Base-by-base conservation (phyloP, 2,329 filamentous ascomycete species). In the Byssochlamys sp. region DNA sequence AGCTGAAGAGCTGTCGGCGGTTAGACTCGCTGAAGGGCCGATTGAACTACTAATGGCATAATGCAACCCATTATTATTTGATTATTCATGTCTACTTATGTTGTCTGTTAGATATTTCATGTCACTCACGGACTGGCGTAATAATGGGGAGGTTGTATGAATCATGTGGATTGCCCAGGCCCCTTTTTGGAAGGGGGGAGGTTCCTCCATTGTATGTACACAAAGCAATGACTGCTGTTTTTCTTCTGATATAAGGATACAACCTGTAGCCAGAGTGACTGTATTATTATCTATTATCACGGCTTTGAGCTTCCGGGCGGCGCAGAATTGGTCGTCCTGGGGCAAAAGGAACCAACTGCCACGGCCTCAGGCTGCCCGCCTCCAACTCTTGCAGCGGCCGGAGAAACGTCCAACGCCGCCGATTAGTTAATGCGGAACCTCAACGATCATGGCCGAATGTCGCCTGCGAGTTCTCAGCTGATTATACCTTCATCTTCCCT, bases 1-100 rank as follows among this genome's bases (percentile, higher is more conserved):
- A 81, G 52, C 80, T 84, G 77, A 79, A 78, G 69, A 81, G 76
- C 63, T 88, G 85, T 71, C 75, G 75, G 65, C 78, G 77, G 61
- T 68, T 87, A 64, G 75, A 81, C 56, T 73, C 77, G 52, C 68
- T 84, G 71, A 78, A 78, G 55, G 65, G 70, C 31, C 61, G 50
- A 35, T 59, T 60, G 45, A 70, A 62, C 58, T 71, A 68, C 55
- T 73, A 61, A 66, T 56, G 33, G 35, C 29, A 25, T 57, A 55
- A 53, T 57, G 52, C 29, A 14, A 10, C 58, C 45, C 48, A 39
- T 61, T 19, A 19, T 19, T 19, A 19, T 19, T 19, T 45, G 58
- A 53, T 56, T 14, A 53, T 61, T 55, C 7, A 26, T 49, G 39
- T 58, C 45, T 56, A 51, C 19, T 55, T 52, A 45, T 56, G 19